Evolutionary conservation across 495 filamentous ascomycete genomes (phyloP).

Genomic region (Jackrogersella multiformis): DNA sequence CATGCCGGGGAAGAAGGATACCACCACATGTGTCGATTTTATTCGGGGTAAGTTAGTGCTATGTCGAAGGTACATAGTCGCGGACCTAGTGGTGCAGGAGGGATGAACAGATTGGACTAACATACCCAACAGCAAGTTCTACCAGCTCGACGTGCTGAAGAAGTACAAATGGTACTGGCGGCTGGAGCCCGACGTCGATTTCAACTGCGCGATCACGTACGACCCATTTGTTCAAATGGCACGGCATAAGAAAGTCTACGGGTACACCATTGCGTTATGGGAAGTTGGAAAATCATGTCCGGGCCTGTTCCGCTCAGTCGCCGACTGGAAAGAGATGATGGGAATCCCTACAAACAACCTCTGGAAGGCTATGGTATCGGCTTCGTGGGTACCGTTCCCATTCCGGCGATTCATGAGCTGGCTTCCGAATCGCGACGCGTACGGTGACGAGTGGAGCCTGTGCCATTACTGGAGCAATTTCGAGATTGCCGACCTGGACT

Average conservation of each 20-base stretch:
- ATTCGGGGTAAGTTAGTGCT: slow-evolving; percentile 76
- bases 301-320: slow-evolving; percentile 49
- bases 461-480: slow-evolving; percentile 62
- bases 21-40: slow-evolving; percentile 97
- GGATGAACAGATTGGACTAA: slow-evolving; percentile 1
- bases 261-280: slow-evolving; percentile 54
- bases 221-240: slow-evolving; percentile 58
- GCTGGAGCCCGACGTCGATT: slow-evolving; percentile 53
- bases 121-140: slow-evolving; percentile 63
- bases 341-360: slow-evolving; percentile 39
- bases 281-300: slow-evolving; percentile 55
- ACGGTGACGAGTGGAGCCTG: slow-evolving; percentile 50
- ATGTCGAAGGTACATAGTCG: not conserved
- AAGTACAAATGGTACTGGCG: slow-evolving; percentile 56
- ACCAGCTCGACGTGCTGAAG: slow-evolving; percentile 44
- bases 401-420: slow-evolving; percentile 46
- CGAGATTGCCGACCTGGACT: slow-evolving; percentile 57
- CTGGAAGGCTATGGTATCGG: slow-evolving; percentile 44
- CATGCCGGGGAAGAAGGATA: slow-evolving; percentile 98
- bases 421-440: slow-evolving; percentile 41
- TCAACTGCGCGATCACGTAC: slow-evolving; percentile 56
- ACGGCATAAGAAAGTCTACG: slow-evolving; percentile 55
- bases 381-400: slow-evolving; percentile 45
- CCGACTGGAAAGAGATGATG: slow-evolving; percentile 47
- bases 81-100: not conserved